Conservation (phyloP, 495 filamentous ascomycete genomes). For the Extremus antarcticus region DNA sequence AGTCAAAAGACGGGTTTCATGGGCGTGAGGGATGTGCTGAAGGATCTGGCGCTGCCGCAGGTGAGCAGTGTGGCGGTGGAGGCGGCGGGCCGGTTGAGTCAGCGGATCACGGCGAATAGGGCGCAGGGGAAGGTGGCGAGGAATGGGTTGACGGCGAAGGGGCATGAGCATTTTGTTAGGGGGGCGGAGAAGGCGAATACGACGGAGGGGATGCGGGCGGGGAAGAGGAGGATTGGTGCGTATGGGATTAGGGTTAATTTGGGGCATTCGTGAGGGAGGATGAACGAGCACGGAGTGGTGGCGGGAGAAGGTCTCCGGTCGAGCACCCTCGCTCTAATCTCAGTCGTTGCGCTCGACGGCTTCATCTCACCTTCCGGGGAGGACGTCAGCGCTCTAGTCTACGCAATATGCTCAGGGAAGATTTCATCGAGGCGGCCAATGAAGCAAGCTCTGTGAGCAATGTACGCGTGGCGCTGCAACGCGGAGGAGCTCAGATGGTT, state of each 20-base stretch:
- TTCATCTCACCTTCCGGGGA: neutral
- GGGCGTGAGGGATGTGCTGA: conserved; percentile 3
- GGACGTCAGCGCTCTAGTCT: neutral
- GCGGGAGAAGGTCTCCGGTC: too few relatives aligned
- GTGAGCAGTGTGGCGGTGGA: conserved; percentile 14
- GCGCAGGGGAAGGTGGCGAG: conserved; percentile 15
- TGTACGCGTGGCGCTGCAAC: too few relatives aligned
- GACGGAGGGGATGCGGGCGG: neutral
- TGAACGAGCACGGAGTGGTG: too few relatives aligned
- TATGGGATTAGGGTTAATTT: conserved; percentile 15
- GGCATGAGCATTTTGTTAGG: conserved; percentile 8
- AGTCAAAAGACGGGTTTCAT: neutral
- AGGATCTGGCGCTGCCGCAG: conserved; percentile 9
- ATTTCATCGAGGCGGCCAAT: neutral
- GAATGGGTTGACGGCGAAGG: conserved; percentile 12
- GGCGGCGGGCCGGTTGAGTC: conserved; percentile 14
- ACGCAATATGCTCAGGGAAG: neutral
- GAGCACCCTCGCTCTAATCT: too few relatives aligned
- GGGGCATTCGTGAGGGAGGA: conserved; percentile 5
- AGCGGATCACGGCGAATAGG: conserved; percentile 18
- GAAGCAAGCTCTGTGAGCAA: too few relatives aligned
- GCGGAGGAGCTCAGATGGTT: too few relatives aligned
- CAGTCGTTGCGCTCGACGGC: neutral
- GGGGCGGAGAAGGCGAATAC: conserved; percentile 15
- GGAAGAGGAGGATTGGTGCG: conserved; percentile 18